Evolutionary conservation across 495 filamentous ascomycete species (phyloP).

Genomic region (Penicillium antarcticum): DNA sequence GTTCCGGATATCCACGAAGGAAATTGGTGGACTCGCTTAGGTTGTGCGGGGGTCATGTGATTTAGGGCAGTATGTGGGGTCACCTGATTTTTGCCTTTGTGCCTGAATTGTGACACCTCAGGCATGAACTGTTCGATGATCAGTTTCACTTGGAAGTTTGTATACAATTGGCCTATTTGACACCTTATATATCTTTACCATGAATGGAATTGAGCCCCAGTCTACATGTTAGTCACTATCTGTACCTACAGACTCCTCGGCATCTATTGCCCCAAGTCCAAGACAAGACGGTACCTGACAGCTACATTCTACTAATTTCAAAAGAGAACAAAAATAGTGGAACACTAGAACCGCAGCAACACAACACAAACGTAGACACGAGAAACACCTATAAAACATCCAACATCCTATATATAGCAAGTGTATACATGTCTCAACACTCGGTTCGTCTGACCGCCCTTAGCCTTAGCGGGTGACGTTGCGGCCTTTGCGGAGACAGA

Average conservation of each 20-base stretch:
- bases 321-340: too few relatives aligned
- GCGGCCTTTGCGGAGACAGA: conserved; percentile 29
- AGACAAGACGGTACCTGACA: conserved; percentile 8
- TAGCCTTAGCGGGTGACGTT: conserved; percentile 34
- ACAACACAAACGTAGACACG: too few relatives aligned
- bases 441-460: conserved; percentile 29
- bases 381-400: not conserved
- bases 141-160: not conserved
- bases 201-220: too few relatives aligned
- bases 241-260: too few relatives aligned
- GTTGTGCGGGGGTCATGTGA: conserved; percentile 30
- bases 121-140: not conserved
- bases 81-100: conserved; percentile 14
- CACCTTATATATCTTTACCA: too few relatives aligned
- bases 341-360: too few relatives aligned
- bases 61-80: conserved; percentile 47
- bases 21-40: conserved; percentile 49
- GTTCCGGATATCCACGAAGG: conserved; percentile 16
- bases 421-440: conserved; percentile 17
- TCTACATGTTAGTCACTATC: too few relatives aligned
- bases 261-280: too few relatives aligned
- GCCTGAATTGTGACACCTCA: conserved; percentile 20
- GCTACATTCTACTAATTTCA: not conserved
- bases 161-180: too few relatives aligned
- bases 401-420: not conserved